Evolutionary conservation across 257 asterid species (phyloP), one percentile per base, ranked within the genome.

Genomic region (Nicotiana otophora): DNA sequence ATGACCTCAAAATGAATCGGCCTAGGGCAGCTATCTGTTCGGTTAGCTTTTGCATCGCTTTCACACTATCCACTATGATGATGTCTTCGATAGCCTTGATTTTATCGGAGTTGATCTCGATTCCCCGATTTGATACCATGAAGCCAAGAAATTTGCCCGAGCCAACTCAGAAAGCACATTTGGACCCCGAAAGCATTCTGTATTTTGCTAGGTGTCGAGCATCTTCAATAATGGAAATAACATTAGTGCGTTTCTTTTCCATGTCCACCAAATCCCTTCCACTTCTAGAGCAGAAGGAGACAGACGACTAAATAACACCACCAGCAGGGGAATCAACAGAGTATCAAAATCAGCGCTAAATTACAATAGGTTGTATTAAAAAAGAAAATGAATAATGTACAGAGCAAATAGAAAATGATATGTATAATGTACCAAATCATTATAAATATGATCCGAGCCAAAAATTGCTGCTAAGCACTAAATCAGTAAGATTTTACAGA

Each of bases 251-350:
- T 51, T 72, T 70, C 84, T 82, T 82, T 54, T 98, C 98, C 98
- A 95, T 95, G 78, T 95, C 93, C 34, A 95, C 98, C 80, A 93
- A 88, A 14, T 82, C 74, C 23, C 84, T 82, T 16, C 84, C 81
- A 82, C 84, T 82, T 23, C 81, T 82, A 53, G 12, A 36, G 39
- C 16, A 36, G 0, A 23, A 23, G 26, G 1, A 12, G 42, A 60
- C 26, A 23, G 1, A 15, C 14, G 12, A 65, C 7, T 42, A 26
- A 8, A 19, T 3, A 61, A 36, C 20, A 5, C 17, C 34, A 62
- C 61, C 26, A 23, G 1, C 26, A 23, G 26, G 26, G 0, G 26
- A 23, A 23, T 23, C 26, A 16, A 42, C 4, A 20, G 3, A 34
- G 3, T 8, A 61, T 53, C 1, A 7, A 0, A 1, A 19, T 15